Evolutionary conservation across 179 eudicot genomes (phyloP).

Genomic region (Nepenthes alata): DNA sequence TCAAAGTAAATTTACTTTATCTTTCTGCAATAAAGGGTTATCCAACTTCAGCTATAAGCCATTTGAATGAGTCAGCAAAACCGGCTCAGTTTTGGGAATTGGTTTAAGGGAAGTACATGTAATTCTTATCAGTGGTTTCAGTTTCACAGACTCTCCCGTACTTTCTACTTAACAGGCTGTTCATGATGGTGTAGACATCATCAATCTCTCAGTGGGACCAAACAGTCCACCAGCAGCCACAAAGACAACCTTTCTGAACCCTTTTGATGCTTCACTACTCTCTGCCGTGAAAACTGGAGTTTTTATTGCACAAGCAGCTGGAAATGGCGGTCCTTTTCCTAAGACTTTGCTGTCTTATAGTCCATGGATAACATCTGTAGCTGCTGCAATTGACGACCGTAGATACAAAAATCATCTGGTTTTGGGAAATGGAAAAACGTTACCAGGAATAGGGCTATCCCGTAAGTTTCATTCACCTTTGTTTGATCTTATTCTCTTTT

Average conservation of each 20-base stretch:
- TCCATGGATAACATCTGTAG: slow-evolving; percentile 87
- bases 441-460: slow-evolving; percentile 66
- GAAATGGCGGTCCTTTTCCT: slow-evolving; percentile 92
- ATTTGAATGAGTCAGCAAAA: no score
- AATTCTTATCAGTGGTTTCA: background rate
- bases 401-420: slow-evolving; percentile 72
- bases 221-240: slow-evolving; percentile 85
- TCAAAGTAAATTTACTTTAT: no score
- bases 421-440: slow-evolving; percentile 61
- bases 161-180: slow-evolving; percentile 54
- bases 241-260: slow-evolving; percentile 70
- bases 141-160: slow-evolving; percentile 10
- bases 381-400: slow-evolving; percentile 90
- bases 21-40: no score
- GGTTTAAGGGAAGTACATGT: background rate
- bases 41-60: no score
- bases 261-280: slow-evolving; percentile 76
- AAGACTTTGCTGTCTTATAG: slow-evolving; percentile 75
- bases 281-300: slow-evolving; percentile 85
- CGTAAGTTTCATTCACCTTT: slow-evolving; percentile 36
- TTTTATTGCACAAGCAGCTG: slow-evolving; percentile 89
- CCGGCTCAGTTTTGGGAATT: background rate
- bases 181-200: slow-evolving; percentile 85
- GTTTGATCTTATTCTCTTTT: background rate
- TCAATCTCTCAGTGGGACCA: slow-evolving; percentile 85